phyloP scores from a whole-genome alignment of 2,329 filamentous ascomycete species.

The Apiospora rasikravindrae region DNA sequence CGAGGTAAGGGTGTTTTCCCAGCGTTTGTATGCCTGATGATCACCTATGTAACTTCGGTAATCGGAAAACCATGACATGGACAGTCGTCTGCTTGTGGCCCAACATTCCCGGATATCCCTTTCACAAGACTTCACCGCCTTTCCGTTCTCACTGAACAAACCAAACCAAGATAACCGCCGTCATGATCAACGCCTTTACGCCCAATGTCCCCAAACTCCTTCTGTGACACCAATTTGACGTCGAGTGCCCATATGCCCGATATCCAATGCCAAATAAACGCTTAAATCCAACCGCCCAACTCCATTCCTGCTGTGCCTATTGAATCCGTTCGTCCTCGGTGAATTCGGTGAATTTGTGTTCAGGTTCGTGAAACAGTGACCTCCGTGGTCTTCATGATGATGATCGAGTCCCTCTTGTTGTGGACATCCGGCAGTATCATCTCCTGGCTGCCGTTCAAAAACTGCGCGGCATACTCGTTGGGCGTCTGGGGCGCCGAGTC shows the following conservation, averaged over 20 bases:
- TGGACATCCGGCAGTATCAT: not conserved
- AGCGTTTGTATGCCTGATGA: no score
- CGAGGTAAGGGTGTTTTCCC: no score
- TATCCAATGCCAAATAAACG: not conserved
- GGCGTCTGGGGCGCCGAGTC: not conserved
- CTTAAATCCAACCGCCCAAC: not conserved
- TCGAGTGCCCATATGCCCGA: not conserved
- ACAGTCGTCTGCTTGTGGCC: no score
- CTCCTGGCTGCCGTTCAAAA: not conserved
- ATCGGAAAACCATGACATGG: no score
- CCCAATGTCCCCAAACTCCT: not conserved
- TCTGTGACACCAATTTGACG: not conserved
- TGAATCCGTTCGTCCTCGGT: not conserved
- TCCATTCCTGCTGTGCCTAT: not conserved
- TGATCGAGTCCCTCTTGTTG: not conserved
- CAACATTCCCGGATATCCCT: no score
- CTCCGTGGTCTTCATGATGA: constrained; percentile 10
- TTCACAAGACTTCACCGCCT: no score
- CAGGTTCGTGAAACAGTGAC: not conserved
- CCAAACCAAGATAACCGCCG: no score
- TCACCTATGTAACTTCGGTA: no score
- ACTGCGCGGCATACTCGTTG: not conserved
- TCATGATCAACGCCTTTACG: not conserved
- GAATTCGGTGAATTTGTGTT: not conserved
- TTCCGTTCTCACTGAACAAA: no score